Evolutionary conservation across 1,284 basidiomycete species (phyloP), one percentile per base, ranked within the genome.

Genomic region (Mycena sp.): DNA sequence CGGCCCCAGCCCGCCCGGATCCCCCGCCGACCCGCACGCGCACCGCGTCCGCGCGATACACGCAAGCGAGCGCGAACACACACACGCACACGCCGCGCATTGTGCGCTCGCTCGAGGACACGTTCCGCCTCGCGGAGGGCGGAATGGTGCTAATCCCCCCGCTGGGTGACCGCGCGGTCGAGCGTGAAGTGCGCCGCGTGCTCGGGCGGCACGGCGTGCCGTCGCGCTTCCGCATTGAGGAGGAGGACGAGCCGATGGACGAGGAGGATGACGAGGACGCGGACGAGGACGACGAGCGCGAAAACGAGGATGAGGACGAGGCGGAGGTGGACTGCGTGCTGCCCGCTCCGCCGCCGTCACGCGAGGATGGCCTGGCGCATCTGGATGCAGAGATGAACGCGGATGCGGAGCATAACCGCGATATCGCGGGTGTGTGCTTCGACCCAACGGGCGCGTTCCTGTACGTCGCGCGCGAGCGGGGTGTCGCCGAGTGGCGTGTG

Each of bases 401-500:
- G 16, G 60, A 50, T 10, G 56, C 29, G 11, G 56, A n/a, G n/a
- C n/a, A n/a, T n/a, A n/a, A 64, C 52, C 72, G 87, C 50, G 88
- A 93, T 71, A 77, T 93, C 49, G 89, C 89, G 0, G 91, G 91
- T 10, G 79, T 86, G 50, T 91, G 90, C 69, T 93, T 93, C 70
- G 91, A 93, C 74, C 89, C 90, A 16, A 79, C 73, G 28, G 91
- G 91, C 4, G 80, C 82, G 67, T 82, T 79, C 70, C 76, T 93
- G 59, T 93, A 93, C 71, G 90, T 89, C 43, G 89, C 87, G 30
- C 85, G 85, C 45, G 81, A 82, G 56, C 78, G 81, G 58, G 87
- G 87, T 26, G 77, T 92, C 17, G 85, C 83, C 4, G 90, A 91
- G 72, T 92, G 88, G 88, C 78, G 79, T 29, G 78, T 91, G 23